These are phyloP conservation scores for Hemileccinum rubropunctum DNA, from an alignment of 768 basidiomycete genomes.

Conservation along the genomic window DNA sequence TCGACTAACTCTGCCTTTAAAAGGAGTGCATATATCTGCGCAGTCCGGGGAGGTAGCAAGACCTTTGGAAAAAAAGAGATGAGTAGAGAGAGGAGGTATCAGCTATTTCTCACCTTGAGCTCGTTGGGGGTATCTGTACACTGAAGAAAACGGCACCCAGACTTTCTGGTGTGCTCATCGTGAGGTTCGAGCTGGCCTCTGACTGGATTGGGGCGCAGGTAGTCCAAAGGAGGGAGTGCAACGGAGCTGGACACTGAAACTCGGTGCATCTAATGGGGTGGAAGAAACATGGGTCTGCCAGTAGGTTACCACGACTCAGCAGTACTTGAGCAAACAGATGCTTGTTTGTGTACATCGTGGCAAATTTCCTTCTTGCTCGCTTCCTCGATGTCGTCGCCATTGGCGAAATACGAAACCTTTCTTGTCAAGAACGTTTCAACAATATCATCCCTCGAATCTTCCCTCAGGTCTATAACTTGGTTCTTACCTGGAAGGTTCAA, in stretches of 20 bases:
- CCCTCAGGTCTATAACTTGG: constrained; percentile 89
- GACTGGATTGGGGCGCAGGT: constrained; percentile 62
- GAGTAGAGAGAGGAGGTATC: background rate
- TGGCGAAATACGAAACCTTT: constrained; percentile 78
- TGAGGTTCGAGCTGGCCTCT: constrained; percentile 74
- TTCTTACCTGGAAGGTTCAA: constrained; percentile 95
- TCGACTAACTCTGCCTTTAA: constrained; percentile 61
- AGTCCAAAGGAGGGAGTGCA: constrained; percentile 42
- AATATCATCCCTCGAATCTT: constrained; percentile 85
- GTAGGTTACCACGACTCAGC: constrained; percentile 14
- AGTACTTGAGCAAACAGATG: background rate
- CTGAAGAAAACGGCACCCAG: constrained; percentile 72
- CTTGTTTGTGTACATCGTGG: constrained; percentile 19
- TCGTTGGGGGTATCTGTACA: constrained; percentile 76
- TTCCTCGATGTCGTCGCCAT: constrained; percentile 52
- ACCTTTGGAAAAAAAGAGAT: constrained; percentile 43
- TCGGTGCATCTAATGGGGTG: constrained; percentile 19
- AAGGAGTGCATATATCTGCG: constrained; percentile 63
- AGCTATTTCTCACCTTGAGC: constrained; percentile 51
- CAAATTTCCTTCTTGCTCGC: background rate
- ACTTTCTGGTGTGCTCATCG: constrained; percentile 44
- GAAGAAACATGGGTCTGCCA: background rate
- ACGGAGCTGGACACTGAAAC: constrained; percentile 23
- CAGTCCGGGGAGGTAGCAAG: constrained; percentile 64
- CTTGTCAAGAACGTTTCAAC: constrained; percentile 82